Evolutionary conservation across 768 basidiomycete species (phyloP).

Genomic region (Phaffia tasmanica): DNA sequence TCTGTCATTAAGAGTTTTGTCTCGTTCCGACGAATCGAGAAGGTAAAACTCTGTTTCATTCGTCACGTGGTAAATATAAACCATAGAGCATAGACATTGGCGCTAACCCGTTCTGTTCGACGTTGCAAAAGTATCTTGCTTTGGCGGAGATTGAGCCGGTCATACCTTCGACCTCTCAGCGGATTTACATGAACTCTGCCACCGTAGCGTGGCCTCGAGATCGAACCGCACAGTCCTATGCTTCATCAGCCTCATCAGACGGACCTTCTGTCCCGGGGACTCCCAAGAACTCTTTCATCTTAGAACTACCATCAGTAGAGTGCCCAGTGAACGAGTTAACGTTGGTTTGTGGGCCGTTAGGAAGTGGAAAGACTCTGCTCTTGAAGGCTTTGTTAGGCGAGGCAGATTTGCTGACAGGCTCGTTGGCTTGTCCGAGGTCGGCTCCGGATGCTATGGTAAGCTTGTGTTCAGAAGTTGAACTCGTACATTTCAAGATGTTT

Average conservation of each 20-base stretch:
- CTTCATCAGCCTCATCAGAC: not conserved
- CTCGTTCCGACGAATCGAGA: conserved; percentile 85
- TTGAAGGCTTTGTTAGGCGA: conserved; percentile 68
- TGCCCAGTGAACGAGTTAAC: conserved; percentile 77
- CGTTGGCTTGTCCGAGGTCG: conserved; percentile 65
- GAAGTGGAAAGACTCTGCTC: conserved; percentile 72
- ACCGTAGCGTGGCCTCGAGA: conserved; percentile 87
- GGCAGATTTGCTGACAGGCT: conserved; percentile 70
- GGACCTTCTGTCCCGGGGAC: conserved; percentile 55
- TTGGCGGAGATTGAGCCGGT: conserved; percentile 60
- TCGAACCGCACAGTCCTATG: conserved; percentile 36
- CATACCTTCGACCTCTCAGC: conserved; percentile 48
- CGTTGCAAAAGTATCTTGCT: conserved; percentile 51
- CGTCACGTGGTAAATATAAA: too few species aligned
- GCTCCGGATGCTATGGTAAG: conserved; percentile 64
- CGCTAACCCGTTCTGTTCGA: not conserved
- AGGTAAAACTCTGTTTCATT: not conserved
- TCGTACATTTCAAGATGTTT: too few species aligned
- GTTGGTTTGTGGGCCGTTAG: conserved; percentile 80
- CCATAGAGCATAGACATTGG: not conserved
- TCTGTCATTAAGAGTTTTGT: conserved; percentile 61
- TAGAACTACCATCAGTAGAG: conserved; percentile 61
- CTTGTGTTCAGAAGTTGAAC: too few species aligned
- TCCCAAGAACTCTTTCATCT: conserved; percentile 61
- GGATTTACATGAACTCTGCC: conserved; percentile 53